phyloP scores from a whole-genome alignment of 139 green algal genomes.

The Deuterostichococcus epilithicus region DNA sequence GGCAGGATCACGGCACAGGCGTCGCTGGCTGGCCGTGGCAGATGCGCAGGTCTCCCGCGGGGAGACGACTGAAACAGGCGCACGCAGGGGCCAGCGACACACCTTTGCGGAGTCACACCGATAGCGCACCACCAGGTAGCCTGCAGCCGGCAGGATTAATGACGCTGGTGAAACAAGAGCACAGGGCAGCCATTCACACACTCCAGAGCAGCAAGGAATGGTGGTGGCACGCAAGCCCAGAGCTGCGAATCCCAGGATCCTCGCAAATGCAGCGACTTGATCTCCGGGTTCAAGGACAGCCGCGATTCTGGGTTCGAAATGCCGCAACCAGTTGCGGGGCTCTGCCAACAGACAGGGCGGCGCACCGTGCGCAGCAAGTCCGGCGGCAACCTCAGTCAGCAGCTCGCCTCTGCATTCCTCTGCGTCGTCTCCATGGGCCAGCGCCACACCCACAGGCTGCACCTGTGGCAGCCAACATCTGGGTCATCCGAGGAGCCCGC shows the following conservation, averaged over 20 bases:
- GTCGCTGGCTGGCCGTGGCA: too few relatives aligned
- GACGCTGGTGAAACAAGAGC: background rate
- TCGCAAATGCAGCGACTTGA: background rate
- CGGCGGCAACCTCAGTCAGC: constrained; percentile 40
- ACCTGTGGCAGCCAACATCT: constrained; percentile 26
- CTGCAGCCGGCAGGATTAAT: constrained; percentile 21
- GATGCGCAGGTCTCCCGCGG: too few relatives aligned
- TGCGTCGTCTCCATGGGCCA: constrained; percentile 58
- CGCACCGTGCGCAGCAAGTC: constrained; percentile 41
- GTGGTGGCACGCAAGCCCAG: too few relatives aligned
- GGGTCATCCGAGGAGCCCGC: background rate
- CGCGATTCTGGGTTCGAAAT: too few relatives aligned
- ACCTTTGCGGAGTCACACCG: constrained; percentile 43
- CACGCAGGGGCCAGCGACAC: too few relatives aligned
- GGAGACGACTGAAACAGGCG: too few relatives aligned
- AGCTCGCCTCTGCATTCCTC: constrained; percentile 49
- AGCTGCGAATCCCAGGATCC: too few relatives aligned
- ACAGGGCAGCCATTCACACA: too few relatives aligned
- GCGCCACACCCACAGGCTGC: constrained; percentile 44
- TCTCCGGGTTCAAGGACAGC: too few relatives aligned
- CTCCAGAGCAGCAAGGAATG: background rate
- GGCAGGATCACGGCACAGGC: too few relatives aligned
- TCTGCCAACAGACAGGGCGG: background rate
- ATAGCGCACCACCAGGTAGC: constrained; percentile 61
- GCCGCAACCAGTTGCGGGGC: background rate